A percentile compares a stretch with the other conserved stretches of the same genome.
phyloP scores from a whole-genome alignment of 306 rosid species.

The Glycine soja region DNA sequence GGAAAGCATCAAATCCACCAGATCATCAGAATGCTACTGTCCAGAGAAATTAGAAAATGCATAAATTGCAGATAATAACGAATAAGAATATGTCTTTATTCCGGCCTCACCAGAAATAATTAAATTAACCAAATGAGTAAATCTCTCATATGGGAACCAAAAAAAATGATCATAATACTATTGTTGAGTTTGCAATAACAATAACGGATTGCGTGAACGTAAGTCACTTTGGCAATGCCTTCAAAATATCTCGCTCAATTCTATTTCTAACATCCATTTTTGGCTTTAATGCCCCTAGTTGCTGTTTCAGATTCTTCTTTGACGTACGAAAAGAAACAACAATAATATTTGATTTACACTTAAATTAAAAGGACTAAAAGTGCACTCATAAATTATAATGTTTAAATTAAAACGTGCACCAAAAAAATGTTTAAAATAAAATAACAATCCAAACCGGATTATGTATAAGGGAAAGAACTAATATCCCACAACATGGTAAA shows the following conservation, averaged over 20 bases:
- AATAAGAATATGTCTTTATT: conserved; percentile 25
- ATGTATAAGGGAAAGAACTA: too few relatives aligned
- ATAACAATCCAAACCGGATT: too few relatives aligned
- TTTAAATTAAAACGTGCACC: too few relatives aligned
- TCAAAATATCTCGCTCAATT: background rate
- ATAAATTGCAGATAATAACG: conserved; percentile 1
- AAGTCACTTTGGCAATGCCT: conserved; percentile 32
- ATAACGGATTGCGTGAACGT: conserved; percentile 37
- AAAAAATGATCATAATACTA: background rate
- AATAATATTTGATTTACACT: background rate
- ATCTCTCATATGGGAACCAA: background rate
- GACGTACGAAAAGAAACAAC: background rate
- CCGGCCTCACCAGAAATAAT: background rate
- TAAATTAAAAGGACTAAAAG: too few relatives aligned
- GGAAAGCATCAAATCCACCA: conserved; percentile 26
- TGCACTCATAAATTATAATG: too few relatives aligned
- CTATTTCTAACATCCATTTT: background rate
- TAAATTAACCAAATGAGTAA: background rate
- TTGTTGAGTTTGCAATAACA: conserved; percentile 1
- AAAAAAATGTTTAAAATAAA: too few relatives aligned
- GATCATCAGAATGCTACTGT: conserved; percentile 1
- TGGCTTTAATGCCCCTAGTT: conserved; percentile 4
- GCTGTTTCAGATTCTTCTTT: background rate
- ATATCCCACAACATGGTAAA: too few relatives aligned
- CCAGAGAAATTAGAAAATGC: background rate